Base-by-base conservation (phyloP, 257 asterid species). In the Striga asiatica region DNA sequence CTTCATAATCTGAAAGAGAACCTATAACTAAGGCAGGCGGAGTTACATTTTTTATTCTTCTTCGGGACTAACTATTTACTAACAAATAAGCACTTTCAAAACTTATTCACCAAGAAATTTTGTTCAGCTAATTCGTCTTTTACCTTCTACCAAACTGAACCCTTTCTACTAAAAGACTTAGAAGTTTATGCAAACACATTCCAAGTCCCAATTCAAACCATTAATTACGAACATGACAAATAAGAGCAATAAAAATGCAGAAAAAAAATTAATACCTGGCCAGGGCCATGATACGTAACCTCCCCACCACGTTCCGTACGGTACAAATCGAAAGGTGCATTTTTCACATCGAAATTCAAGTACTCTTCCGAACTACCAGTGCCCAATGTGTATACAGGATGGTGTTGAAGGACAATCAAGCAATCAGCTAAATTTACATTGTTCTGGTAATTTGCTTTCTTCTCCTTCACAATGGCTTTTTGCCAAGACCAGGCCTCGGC, bases 201-300 rank as follows among this genome's bases (percentile, higher is more conserved):
- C 32, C 3, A 27, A 32, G 16, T 22, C 31, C 56, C 16, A 42
- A 51, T n/a, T 9, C 17, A 32, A 32, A n/a, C n/a, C n/a, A n/a
- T n/a, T n/a, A n/a, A n/a, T n/a, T n/a, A n/a, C n/a, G 11, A 35
- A 35, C 43, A 18, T 20, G 38, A 13, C 20, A 11, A 14, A n/a
- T n/a, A n/a, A 25, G 5, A 28, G 0, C 22, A 32, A 54, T 34
- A 10, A 34, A 34, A 38, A 37, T 38, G 45, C 5, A 8, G 28
- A 19, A 14, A 31, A 16, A n/a, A n/a, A n/a, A 18, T 22, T 35
- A 56, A 92, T 61, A 92, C 99, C 93, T 92, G 95, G 20, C 99
- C 95, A 70, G 97, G 99, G 37, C 95, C 97, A 68, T 92, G 95
- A 63, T 78, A 89, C n/a, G 96, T 89, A 61, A 89, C 92, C 77